Evolutionary conservation across 352 stramenopile genomes (phyloP).

Genomic region (Nannochloropsis limnetica): DNA sequence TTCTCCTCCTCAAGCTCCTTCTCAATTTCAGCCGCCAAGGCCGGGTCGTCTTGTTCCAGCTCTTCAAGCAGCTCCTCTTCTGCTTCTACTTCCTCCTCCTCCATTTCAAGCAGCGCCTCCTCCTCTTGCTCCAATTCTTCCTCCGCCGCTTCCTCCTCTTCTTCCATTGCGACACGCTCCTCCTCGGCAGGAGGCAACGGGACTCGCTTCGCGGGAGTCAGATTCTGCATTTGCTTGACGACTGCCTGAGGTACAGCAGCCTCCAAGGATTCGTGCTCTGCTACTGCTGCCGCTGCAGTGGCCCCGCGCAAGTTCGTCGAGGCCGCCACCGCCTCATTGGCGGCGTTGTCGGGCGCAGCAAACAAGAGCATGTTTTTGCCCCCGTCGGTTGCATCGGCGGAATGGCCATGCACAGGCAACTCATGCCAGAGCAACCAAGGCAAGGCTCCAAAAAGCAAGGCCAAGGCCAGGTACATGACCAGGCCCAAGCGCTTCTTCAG

Average conservation of each 20-base stretch:
- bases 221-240: background rate
- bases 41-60: background rate
- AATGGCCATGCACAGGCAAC: background rate
- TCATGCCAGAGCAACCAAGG: constrained; percentile 17
- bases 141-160: background rate
- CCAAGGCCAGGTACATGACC: background rate
- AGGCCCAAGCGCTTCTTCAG: background rate
- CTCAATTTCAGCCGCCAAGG: background rate
- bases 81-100: background rate
- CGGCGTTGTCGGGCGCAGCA: background rate
- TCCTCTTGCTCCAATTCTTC: background rate
- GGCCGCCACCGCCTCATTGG: background rate
- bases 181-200: background rate
- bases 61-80: background rate
- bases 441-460: constrained; percentile 15
- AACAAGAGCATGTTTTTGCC: constrained; percentile 13
- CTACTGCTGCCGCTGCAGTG: background rate
- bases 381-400: background rate
- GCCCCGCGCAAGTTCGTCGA: background rate
- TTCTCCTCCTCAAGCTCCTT: background rate
- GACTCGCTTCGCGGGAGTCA: background rate
- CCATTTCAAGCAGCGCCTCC: background rate
- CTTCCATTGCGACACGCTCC: background rate
- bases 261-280: background rate
- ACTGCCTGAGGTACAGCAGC: background rate